Evolutionary conservation across 768 basidiomycete genomes (phyloP).

Genomic region (Psilocybe tampanensis): DNA sequence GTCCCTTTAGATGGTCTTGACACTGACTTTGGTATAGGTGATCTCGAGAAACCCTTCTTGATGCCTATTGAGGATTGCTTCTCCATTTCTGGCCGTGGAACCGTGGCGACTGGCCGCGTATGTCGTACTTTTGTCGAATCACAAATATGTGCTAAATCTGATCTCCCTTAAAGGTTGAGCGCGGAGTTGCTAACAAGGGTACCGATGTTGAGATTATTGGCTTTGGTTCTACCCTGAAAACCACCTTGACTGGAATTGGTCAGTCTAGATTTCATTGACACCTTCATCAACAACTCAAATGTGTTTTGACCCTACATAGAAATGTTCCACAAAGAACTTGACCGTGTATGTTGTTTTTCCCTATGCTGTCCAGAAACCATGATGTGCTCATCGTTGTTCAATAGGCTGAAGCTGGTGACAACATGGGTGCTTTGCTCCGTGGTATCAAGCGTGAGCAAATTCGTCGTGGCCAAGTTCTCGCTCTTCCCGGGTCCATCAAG

Average conservation of each 20-base stretch:
- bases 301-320: constrained; percentile 48
- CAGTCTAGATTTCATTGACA: constrained; percentile 22
- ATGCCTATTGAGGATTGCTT: constrained; percentile 96
- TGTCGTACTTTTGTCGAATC: constrained; percentile 21
- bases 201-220: constrained; percentile 94
- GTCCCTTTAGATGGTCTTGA: neutral
- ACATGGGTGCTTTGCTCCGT: constrained; percentile 97
- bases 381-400: constrained; percentile 7
- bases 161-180: constrained; percentile 69
- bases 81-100: constrained; percentile 98
- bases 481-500: constrained; percentile 88
- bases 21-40: constrained; percentile 50
- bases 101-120: constrained; percentile 93
- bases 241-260: constrained; percentile 94
- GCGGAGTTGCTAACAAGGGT: constrained; percentile 89
- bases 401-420: constrained; percentile 96
- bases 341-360: constrained; percentile 60
- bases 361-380: neutral
- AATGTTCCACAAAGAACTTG: constrained; percentile 99
- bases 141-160: neutral
- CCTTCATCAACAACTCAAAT: neutral
- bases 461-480: constrained; percentile 89
- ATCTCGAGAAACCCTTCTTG: constrained; percentile 97
- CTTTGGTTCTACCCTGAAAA: constrained; percentile 79
- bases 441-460: constrained; percentile 98